Base-by-base conservation (phyloP, 352 stramenopile species). In the Phytophthora sp. region DNA sequence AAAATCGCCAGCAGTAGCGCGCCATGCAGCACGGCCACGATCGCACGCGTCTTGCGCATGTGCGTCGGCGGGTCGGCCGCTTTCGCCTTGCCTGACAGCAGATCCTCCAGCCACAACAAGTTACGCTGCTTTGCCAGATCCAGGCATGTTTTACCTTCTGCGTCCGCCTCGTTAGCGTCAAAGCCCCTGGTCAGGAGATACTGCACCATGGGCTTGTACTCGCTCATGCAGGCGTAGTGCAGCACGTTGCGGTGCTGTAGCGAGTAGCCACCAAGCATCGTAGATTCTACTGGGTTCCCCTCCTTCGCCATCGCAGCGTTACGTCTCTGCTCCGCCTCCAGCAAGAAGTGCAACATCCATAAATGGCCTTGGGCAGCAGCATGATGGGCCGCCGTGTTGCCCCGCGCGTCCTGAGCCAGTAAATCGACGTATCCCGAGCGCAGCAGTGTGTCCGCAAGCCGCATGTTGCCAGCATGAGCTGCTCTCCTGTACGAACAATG, bases 341-440 rank as follows among this genome's bases (percentile, higher is more conserved):
- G 59, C 24, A 95, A 69, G 51, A 82, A 93, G 52, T 95, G 86
- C 35, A 95, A 69, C 38, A 83, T 71, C 82, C 82, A 90, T 30
- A 95, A 64, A 57, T 93, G 83, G 41, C 86, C 84, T 50, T 90
- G 73, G 8, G 74, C 77, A 4, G 84, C 82, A 5, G 86, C 86
- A 49, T 95, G 86, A 33, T 92, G 84, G 12, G 80, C 79, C 9
- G 83, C 69, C 8, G 81, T 91, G 66, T 93, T 90, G 26, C 83
- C 86, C 8, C 77, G 70, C 1, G 44, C 57, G 63, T 95, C 86
- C n/a, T 80, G 61, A 16, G 73, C 77, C 23, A 80, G 24, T 4
- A 92, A 20, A 51, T 89, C 71, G 0, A 86, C 81, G 29, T 66
- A 73, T 13, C 79, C 80, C 7, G 82, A 81, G 20, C 70, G 71